Base-by-base conservation (phyloP, 1,139 yeast species). In the Arxiozyma bovina region DNA sequence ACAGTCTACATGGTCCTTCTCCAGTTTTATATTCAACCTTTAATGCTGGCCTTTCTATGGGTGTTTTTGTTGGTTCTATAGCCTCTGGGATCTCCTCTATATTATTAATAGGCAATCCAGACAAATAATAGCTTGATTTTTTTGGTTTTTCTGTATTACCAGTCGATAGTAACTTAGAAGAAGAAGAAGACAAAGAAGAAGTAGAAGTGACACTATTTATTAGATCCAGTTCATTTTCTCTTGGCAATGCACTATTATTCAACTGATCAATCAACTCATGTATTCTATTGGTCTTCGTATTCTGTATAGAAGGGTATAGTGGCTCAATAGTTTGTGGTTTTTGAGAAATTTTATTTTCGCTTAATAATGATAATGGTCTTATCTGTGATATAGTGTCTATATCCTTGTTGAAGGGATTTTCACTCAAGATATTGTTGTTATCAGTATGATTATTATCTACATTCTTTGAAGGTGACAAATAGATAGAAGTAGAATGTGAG, bases 1-100 rank as follows among this genome's bases (percentile, higher is more conserved):
- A 93, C 42, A 73, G 64, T 58, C 94, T 78, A 65, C 94, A 86
- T 12, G 90, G 90, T 0, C 93, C 93, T 57, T 79, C 72, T 0
- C 93, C 93, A 1, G 90, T 80, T 6, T 79, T 75, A 58, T 73
- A 71, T 55, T 30, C 17, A 17, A 27, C n/a, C 9, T 27, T 27
- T 27, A 55, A 48, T 18, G 65, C 64, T 9, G 64, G 57, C 12
- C 2, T 3, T 34, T 4, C 12, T 15, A n/a, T 30, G 15, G 38
- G 38, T 30, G 11, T 27, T 5, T 2, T 27, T 27, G 11, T 27
- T 27, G 30, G 9, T 5, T 27, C 30, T 27, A 27, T 27, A 27
- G 11, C 9, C 9, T 27, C 30, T 27, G 11, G 30, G 2, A 34
- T 34, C 6, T 34, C 40, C 8, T 34, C 40, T 17, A 34, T 20